These are phyloP conservation scores for Chaetomium olivaceum DNA, from an alignment of 2,329 filamentous ascomycete genomes.

Conservation along the genomic window DNA sequence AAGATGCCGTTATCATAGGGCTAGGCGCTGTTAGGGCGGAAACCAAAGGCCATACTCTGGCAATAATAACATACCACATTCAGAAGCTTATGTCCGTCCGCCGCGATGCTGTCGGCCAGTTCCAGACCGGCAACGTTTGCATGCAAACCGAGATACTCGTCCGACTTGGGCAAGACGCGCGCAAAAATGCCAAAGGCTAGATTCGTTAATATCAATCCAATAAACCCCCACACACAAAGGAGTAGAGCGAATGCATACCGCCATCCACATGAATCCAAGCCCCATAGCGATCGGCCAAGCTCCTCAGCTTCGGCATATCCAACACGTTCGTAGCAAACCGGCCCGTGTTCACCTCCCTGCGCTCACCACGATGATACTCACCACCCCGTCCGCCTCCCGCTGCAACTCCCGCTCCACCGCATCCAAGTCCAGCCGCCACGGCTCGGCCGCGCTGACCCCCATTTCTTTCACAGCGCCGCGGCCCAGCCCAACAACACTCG, in stretches of 20 bases:
- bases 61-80: conserved; percentile 65
- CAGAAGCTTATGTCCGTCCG: conserved; percentile 87
- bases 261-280: conserved; percentile 92
- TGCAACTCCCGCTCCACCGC: conserved; percentile 62
- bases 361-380: conserved; percentile 78
- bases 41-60: not conserved
- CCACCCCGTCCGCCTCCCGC: conserved; percentile 51
- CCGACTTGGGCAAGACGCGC: conserved; percentile 58
- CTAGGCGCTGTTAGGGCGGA: conserved; percentile 37
- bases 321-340: conserved; percentile 65
- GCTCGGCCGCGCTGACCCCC: conserved; percentile 48
- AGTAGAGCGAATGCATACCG: conserved; percentile 43
- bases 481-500: conserved; percentile 78
- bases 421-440: conserved; percentile 70
- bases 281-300: conserved; percentile 68
- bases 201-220: conserved; percentile 13
- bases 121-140: conserved; percentile 65
- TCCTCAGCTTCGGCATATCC: conserved; percentile 63
- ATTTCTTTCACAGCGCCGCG: conserved; percentile 66
- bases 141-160: conserved; percentile 58
- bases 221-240: not conserved
- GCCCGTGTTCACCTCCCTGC: conserved; percentile 91
- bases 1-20: conserved; percentile 94
- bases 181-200: conserved; percentile 82
- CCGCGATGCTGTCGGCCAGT: conserved; percentile 81